Percentiles rank a stretch among this genome's conserved stretches.
Conservation (phyloP, 495 filamentous ascomycete genomes). For the Schizothecium vesticola region DNA sequence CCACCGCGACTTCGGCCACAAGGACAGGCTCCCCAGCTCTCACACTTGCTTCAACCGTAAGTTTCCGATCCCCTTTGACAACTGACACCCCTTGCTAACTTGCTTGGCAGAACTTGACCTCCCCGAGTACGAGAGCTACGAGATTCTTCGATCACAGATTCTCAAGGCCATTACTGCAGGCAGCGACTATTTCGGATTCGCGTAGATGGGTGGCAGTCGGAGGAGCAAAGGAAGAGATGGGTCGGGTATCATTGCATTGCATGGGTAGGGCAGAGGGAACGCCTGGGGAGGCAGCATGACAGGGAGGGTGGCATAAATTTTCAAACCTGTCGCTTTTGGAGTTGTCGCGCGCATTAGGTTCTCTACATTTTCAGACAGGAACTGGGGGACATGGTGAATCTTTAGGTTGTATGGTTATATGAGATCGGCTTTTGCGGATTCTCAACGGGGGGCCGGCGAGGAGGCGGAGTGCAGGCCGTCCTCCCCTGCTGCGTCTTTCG, state of each 20-base stretch:
- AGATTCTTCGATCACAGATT: constrained; percentile 76
- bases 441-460: background rate
- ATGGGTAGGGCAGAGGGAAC: constrained; percentile 4
- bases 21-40: constrained; percentile 90
- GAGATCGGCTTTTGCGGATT: background rate
- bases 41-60: constrained; percentile 99
- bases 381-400: background rate
- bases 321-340: constrained; percentile 14
- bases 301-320: constrained; percentile 24
- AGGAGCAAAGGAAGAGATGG: background rate
- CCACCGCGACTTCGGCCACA: constrained; percentile 96
- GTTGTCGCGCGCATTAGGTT: background rate
- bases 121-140: constrained; percentile 97
- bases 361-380: constrained; percentile 8
- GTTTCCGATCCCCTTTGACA: constrained; percentile 32
- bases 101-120: constrained; percentile 79
- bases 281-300: constrained; percentile 1
- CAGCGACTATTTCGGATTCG: constrained; percentile 97
- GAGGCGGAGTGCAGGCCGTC: constrained; percentile 22
- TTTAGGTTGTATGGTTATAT: constrained; percentile 4
- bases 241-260: constrained; percentile 3
- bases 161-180: constrained; percentile 93
- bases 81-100: constrained; percentile 30
- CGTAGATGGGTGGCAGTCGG: constrained; percentile 46
- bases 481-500: background rate